These are phyloP conservation scores for Talaromyces islandicus DNA, from an alignment of 2,329 filamentous ascomycete genomes.

Conservation along the genomic window DNA sequence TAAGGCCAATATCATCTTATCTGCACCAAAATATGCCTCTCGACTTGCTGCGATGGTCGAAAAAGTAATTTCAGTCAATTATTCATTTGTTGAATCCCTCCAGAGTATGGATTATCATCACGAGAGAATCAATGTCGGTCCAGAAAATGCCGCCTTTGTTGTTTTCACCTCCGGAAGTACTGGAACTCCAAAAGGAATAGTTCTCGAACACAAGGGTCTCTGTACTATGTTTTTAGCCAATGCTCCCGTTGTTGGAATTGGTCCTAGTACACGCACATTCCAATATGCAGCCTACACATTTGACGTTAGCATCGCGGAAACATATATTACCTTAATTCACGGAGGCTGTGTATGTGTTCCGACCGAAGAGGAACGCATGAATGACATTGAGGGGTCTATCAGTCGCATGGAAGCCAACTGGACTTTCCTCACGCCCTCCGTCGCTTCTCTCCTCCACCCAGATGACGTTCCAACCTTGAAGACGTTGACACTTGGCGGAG, in stretches of 20 bases:
- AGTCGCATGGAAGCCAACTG: constrained; percentile 42
- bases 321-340: constrained; percentile 42
- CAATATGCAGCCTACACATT: constrained; percentile 50
- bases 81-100: background rate
- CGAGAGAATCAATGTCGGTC: background rate
- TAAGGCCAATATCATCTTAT: background rate
- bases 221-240: constrained; percentile 52
- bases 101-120: background rate
- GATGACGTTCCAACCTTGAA: constrained; percentile 31
- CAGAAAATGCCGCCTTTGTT: constrained; percentile 17
- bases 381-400: constrained; percentile 41
- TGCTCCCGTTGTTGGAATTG: constrained; percentile 45
- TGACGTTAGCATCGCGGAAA: constrained; percentile 43
- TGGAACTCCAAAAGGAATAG: constrained; percentile 32
- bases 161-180: constrained; percentile 3
- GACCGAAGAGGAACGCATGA: constrained; percentile 33
- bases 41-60: background rate
- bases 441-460: constrained; percentile 38
- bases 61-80: background rate
- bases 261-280: constrained; percentile 51
- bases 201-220: constrained; percentile 55
- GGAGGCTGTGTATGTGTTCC: constrained; percentile 52
- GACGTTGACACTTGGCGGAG: constrained; percentile 28
- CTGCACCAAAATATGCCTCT: background rate
- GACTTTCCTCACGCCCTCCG: constrained; percentile 51